Base-by-base conservation (phyloP, 768 basidiomycete genomes). In the Hemileccinum rubropunctum region DNA sequence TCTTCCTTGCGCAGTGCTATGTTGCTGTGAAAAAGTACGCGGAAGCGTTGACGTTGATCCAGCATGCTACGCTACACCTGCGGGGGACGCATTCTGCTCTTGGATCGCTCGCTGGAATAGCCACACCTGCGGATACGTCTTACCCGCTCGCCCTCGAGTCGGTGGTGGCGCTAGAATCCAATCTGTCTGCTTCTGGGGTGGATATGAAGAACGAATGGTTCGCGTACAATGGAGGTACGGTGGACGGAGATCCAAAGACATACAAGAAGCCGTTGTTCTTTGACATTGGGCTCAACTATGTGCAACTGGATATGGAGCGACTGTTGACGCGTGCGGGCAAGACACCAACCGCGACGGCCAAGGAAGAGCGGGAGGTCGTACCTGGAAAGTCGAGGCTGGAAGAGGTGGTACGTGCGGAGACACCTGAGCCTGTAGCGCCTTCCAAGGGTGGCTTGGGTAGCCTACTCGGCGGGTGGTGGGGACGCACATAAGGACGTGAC, bases 271-370 rank as follows among this genome's bases (percentile, higher is more conserved):
- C 91, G 14, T 61, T 92, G 35, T 97, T 98, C 74, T 97, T 95
- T 70, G 91, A 97, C 64, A 88, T 92, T 53, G 94, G 92, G 15
- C 82, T 94, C 60, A 97, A 95, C 69, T 97, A 95, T 62, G 84
- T 91, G 47, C 82, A 88, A 55, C 68, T 93, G 51, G 89, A 94
- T 60, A 86, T 94, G 83, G 87, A 90, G 39, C 72, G 80, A 44
- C 68, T 97, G 50, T 71, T 82, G 59, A 79, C 77, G 50, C 74
- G 86, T 15, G 88, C 86, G 3, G 92, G 92, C 2, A 84, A 83
- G 70, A 65, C 65, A 12, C 43, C 37, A n/a, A n/a, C n/a, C n/a
- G n/a, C n/a, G n/a, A n/a, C n/a, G 18, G 27, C 10, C 4, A 61
- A 11, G 48, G 58, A 60, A 2, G 59, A 38, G 42, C 62, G 33